Conservation (phyloP, 2,329 filamentous ascomycete species). For the Talaromyces sp. region DNA sequence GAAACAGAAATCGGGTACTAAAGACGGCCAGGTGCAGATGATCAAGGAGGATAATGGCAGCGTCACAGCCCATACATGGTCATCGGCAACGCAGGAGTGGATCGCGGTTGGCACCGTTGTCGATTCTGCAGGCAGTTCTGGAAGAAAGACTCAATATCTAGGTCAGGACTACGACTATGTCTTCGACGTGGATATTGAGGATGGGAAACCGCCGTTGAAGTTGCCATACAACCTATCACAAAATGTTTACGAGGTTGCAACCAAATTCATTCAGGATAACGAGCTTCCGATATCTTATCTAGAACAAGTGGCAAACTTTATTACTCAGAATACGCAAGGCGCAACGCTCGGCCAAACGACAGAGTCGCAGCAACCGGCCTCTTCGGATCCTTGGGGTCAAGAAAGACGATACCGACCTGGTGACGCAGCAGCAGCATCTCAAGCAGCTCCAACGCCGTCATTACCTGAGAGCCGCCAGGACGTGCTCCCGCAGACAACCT, state of each 20-base stretch:
- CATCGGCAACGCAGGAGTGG: constrained; percentile 67
- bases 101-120: constrained; percentile 91
- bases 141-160: constrained; percentile 69
- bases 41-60: constrained; percentile 77
- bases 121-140: constrained; percentile 77
- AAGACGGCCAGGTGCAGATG: constrained; percentile 93
- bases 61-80: constrained; percentile 87
- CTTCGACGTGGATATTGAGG: constrained; percentile 93
- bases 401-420: constrained; percentile 76
- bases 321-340: constrained; percentile 82
- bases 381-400: constrained; percentile 68
- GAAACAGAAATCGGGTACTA: constrained; percentile 76
- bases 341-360: constrained; percentile 67
- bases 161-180: constrained; percentile 94
- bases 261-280: constrained; percentile 85
- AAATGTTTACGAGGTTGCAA: constrained; percentile 87
- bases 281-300: constrained; percentile 82
- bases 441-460: constrained; percentile 24
- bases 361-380: constrained; percentile 42
- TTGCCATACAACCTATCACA: constrained; percentile 90
- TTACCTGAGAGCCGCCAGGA: constrained; percentile 43
- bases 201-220: constrained; percentile 87
- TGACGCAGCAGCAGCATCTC: constrained; percentile 44
- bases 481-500: constrained; percentile 72
- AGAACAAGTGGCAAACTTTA: constrained; percentile 90